Conservation (phyloP, 371 early-diverging fungal species). For the Mucor lusitanicus region DNA sequence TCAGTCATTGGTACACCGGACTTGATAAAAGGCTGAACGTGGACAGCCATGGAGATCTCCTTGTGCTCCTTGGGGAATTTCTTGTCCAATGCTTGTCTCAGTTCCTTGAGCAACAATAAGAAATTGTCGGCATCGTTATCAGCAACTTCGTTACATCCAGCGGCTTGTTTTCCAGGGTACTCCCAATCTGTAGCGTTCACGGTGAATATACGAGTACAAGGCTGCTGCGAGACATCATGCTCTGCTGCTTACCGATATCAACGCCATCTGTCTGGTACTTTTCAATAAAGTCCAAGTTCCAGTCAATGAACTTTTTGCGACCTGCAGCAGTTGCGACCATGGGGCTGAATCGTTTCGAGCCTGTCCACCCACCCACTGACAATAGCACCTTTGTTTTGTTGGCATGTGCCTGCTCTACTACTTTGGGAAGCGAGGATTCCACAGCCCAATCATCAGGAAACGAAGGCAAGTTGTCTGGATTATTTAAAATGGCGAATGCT, state of each 20-base stretch:
- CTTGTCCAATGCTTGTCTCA: conserved; percentile 62
- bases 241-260: conserved; percentile 28
- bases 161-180: conserved; percentile 74
- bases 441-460: conserved; percentile 55
- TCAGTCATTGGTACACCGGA: conserved; percentile 52
- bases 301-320: conserved; percentile 60
- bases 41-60: conserved; percentile 72
- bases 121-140: conserved; percentile 56
- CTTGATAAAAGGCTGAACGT: conserved; percentile 63
- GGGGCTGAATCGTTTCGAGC: conserved; percentile 64
- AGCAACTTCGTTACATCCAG: conserved; percentile 65
- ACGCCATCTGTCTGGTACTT: conserved; percentile 56
- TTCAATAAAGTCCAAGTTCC: conserved; percentile 52
- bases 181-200: conserved; percentile 71
- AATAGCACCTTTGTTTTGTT: conserved; percentile 65
- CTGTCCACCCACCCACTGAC: conserved; percentile 83
- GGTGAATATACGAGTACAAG: background rate
- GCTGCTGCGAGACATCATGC: too few species aligned
- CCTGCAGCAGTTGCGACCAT: conserved; percentile 46
- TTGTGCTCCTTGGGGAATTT: conserved; percentile 59
- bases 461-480: conserved; percentile 34
- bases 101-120: conserved; percentile 54
- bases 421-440: conserved; percentile 38
- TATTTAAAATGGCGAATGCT: conserved; percentile 49
- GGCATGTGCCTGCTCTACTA: conserved; percentile 54